Base-by-base conservation (phyloP, 2,329 filamentous ascomycete species). In the Aspergillus tanneri region DNA sequence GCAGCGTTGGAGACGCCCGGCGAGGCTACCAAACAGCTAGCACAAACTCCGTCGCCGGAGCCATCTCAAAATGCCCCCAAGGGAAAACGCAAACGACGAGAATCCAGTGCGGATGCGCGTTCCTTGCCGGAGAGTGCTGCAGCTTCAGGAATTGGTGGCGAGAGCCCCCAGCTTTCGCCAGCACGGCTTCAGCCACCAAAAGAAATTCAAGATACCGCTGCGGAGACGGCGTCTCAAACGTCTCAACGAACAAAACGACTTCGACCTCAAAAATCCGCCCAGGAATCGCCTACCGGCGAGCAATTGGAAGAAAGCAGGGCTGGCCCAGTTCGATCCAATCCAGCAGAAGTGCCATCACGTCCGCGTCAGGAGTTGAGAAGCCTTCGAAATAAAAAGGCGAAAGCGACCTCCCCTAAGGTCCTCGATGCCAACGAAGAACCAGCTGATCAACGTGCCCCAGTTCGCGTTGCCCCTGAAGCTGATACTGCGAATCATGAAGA, bases 311-410 rank as follows among this genome's bases (percentile, higher is more conserved):
- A 49, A 41, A 43, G 44, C 44, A 21, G 34, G 52, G 28, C 49
- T n/a, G 27, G 21, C 11, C 24, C 47, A 8, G 16, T 23, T 10
- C 50, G 43, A 42, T 27, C 25, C 16, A 40, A 39, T 10, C 41
- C 44, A 18, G 23, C 23, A 23, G 21, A 47, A 8, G 43, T 18
- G 7, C 38, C 30, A 23, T 30, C 46, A 16, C 39, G 32, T 9
- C 14, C 32, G 7, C 24, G 23, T 12, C 14, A 30, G 22, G 30
- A 12, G 23, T 36, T 22, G 24, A 52, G 48, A 27, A 47, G 44
- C 8, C 27, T 19, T 30, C 51, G 51, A 12, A 43, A 30, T 3
- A 52, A 44, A 27, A 53, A 49, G 10, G 30, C 27, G 14, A 59
- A 53, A 32, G 46, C 50, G 10, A 32, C 28, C 16, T 47, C 40